Percentiles rank a stretch among this genome's conserved stretches.
phyloP scores from a whole-genome alignment of 495 filamentous ascomycete genomes.

The Articulospora tetracladia region DNA sequence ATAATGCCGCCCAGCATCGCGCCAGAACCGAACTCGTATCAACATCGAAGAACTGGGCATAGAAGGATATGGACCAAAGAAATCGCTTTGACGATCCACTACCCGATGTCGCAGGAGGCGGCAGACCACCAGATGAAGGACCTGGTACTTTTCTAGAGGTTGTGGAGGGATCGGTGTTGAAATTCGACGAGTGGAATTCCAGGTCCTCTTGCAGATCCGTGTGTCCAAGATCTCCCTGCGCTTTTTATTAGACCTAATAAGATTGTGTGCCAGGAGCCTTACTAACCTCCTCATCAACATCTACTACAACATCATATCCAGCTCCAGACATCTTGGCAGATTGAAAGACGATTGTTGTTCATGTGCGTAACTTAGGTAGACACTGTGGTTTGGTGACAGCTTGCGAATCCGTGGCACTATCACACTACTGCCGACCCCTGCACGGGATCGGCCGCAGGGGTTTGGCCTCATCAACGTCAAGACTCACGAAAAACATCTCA shows the following conservation, averaged over 20 bases:
- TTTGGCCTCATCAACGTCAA: neutral
- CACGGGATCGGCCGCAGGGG: neutral
- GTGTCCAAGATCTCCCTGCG: constrained; percentile 91
- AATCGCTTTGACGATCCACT: constrained; percentile 67
- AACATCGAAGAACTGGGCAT: constrained; percentile 96
- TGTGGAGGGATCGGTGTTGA: constrained; percentile 48
- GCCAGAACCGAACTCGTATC: constrained; percentile 83
- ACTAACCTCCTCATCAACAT: constrained; percentile 84
- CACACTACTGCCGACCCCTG: constrained; percentile 4
- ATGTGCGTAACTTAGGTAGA: neutral
- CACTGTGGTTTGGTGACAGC: constrained; percentile 3
- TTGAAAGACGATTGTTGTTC: neutral
- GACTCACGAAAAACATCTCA: neutral
- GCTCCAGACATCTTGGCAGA: constrained; percentile 25
- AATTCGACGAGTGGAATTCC: constrained; percentile 89
- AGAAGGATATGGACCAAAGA: constrained; percentile 91
- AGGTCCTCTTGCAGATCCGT: constrained; percentile 98
- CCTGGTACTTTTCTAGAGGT: constrained; percentile 47
- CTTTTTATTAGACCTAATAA: constrained; percentile 14
- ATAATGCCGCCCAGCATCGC: constrained; percentile 79
- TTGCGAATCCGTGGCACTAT: neutral
- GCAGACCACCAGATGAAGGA: constrained; percentile 45
- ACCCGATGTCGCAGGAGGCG: constrained; percentile 57
- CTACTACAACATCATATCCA: constrained; percentile 91
- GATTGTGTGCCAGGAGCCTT: neutral